Base-by-base conservation (phyloP, 1,139 yeast genomes). In the Hansenula sp. region DNA sequence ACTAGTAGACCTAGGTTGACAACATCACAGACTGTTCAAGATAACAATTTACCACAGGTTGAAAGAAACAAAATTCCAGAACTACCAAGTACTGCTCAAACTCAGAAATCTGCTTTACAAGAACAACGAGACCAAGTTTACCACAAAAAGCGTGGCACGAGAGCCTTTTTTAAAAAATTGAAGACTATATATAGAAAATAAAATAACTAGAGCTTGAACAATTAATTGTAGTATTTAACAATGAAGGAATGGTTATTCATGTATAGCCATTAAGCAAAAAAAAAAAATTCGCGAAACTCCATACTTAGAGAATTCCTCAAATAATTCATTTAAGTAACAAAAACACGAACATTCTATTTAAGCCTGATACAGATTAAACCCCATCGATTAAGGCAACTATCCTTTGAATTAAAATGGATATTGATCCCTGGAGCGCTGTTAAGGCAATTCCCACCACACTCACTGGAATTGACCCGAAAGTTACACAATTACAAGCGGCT, bases 401-500 rank as follows among this genome's bases (percentile, higher is more conserved):
- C n/a, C n/a, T 20, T 6, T 24, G 24, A 25, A 16, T 22, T 9
- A 36, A 16, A 9, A 54, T 54, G 59, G 55, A 55, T 7, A 20
- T 48, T 24, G 57, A 54, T 33, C 57, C 58, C 6, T 56, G 60
- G 60, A 40, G 34, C 14, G 46, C 51, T 6, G 42, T 48, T 14
- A 44, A 44, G 31, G 41, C 46, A 4, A 37, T 51, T 6, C 34
- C 46, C n/a, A 34, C 44, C 13, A 31, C 43, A 9, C 26, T 46
- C 18, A 40, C 42, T 6, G 38, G 55, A 22, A 48, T 66, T 3
- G 76, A 73, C 47, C 66, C 74, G 10, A 60, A 71, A 31, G 50
- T 66, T 36, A 57, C 69, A 8, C 70, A 73, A 46, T 60, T 77
- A 18, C 53, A 69, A 24, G 70, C 73, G 4, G 75, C 77, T 11